Conservation (phyloP, 2,329 filamentous ascomycete species). For the Diaporthe australafricana region DNA sequence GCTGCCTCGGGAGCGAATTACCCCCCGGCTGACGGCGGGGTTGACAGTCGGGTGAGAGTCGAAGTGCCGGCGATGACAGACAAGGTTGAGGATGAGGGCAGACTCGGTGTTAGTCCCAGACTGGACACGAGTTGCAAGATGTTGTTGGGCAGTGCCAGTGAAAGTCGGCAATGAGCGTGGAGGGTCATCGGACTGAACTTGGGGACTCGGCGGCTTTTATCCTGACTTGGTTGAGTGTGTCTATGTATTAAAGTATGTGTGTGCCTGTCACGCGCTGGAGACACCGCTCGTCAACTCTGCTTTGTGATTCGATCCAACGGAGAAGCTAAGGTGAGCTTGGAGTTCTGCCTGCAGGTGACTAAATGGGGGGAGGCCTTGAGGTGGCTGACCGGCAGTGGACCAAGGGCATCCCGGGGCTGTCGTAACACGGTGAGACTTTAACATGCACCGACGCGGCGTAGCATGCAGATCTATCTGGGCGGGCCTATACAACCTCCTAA, state of each 20-base stretch:
- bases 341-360: constrained; percentile 24
- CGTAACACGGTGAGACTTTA: constrained; percentile 22
- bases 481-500: no score
- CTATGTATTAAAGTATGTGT: neutral
- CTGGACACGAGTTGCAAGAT: neutral
- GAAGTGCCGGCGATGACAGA: neutral
- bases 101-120: neutral
- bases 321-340: neutral
- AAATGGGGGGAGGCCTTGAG: constrained; percentile 1
- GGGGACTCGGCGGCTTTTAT: constrained; percentile 14
- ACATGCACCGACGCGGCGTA: constrained; percentile 6
- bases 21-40: neutral
- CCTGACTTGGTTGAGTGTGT: neutral
- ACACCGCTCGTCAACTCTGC: constrained; percentile 11
- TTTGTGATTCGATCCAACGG: constrained; percentile 1
- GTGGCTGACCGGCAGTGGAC: constrained; percentile 12
- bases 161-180: neutral
- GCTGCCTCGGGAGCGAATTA: neutral
- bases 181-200: neutral
- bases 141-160: no score
- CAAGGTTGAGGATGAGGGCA: neutral
- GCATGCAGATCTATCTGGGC: no score
- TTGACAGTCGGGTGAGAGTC: neutral
- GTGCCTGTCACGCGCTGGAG: constrained; percentile 9
- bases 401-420: neutral